A percentile compares a stretch with the other conserved stretches of the same genome.
Evolutionary conservation across 176 grass and related monocot species (phyloP).

Genomic region (Themeda triandra): DNA sequence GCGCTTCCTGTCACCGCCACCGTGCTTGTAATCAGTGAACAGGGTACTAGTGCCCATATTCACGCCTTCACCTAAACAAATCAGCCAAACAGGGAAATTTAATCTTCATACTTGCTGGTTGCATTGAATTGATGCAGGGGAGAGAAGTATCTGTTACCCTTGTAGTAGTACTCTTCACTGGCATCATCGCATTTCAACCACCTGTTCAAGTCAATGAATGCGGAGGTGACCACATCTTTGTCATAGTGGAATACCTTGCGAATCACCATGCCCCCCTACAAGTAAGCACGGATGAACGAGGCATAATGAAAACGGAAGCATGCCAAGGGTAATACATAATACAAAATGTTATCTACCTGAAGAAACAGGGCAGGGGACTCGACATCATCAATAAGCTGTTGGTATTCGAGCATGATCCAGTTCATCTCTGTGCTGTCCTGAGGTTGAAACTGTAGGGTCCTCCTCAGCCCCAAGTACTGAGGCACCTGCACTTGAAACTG

Average conservation of each 20-base stretch:
- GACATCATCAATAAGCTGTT: neutral
- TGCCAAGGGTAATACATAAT: no score
- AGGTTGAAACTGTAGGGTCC: neutral
- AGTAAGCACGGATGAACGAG: rapidly evolving
- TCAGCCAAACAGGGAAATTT: no score
- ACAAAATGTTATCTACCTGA: neutral
- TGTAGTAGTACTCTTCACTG: no score
- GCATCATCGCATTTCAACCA: no score
- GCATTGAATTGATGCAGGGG: no score
- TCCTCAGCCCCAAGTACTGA: neutral
- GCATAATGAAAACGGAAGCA: no score
- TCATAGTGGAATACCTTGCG: neutral
- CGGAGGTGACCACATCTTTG: neutral
- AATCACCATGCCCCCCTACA: neutral
- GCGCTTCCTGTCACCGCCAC: neutral
- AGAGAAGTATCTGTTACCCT: no score
- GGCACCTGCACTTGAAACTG: no score
- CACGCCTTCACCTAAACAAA: no score
- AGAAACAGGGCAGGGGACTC: neutral
- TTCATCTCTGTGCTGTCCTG: neutral
- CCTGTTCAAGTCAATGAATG: neutral
- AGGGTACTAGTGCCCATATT: no score
- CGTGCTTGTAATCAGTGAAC: no score
- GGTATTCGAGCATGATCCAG: neutral
- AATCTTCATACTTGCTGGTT: no score